Percentiles rank a stretch among this genome's conserved stretches.
These are phyloP conservation scores for Plantago coronopus DNA, from an alignment of 305 asterid species.

Conservation along the genomic window DNA sequence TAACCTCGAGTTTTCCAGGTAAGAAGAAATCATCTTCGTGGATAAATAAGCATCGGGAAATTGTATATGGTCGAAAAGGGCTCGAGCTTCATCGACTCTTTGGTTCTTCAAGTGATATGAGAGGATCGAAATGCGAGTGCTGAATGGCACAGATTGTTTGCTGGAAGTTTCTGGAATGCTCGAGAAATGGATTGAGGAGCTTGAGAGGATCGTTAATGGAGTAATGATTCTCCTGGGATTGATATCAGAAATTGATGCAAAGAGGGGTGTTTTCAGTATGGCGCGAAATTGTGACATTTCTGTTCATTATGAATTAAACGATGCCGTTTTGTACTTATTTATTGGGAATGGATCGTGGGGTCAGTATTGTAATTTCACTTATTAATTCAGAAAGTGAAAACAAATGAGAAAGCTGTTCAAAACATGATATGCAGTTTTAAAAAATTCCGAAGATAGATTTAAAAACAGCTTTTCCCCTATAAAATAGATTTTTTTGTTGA, in stretches of 20 bases:
- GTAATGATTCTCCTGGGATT: not conserved
- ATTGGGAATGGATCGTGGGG: not conserved
- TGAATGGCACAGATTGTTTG: slow-evolving; percentile 8
- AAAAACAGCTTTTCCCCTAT: too few relatives aligned
- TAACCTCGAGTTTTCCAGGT: slow-evolving; percentile 40
- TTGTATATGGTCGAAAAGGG: slow-evolving; percentile 27
- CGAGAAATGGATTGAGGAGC: slow-evolving; percentile 24
- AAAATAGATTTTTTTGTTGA: too few relatives aligned
- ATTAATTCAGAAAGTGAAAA: too few relatives aligned
- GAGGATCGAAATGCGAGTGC: slow-evolving; percentile 25
- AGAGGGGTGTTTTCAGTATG: slow-evolving; percentile 22
- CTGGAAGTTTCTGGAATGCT: slow-evolving; percentile 20
- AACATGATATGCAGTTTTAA: too few relatives aligned
- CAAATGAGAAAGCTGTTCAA: too few relatives aligned
- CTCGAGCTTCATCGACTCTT: slow-evolving; percentile 33
- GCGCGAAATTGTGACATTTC: slow-evolving; percentile 36
- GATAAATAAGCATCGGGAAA: slow-evolving; percentile 46
- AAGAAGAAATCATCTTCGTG: slow-evolving; percentile 59
- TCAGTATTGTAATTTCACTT: too few relatives aligned
- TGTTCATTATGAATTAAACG: slow-evolving; percentile 14
- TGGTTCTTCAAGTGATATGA: slow-evolving; percentile 34
- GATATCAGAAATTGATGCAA: slow-evolving; percentile 18
- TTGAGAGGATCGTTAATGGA: not conserved
- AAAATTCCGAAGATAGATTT: too few relatives aligned
- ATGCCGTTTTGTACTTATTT: not conserved